Percentiles rank a stretch among this genome's conserved stretches.
Conservation (phyloP, 2,329 filamentous ascomycete genomes). For the Penicillium nordicum region DNA sequence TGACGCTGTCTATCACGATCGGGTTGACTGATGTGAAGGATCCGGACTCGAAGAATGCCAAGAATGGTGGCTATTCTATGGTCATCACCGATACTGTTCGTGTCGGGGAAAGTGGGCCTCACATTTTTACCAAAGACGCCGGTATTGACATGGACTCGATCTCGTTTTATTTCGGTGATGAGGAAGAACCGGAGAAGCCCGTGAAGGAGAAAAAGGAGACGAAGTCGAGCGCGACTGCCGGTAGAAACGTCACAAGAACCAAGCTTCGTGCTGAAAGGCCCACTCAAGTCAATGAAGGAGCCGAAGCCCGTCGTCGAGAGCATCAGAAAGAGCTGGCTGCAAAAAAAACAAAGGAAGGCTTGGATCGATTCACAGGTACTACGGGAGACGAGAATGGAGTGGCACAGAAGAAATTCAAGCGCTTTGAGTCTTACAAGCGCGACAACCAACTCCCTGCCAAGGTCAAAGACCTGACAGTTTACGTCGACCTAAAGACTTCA, state of each 20-base stretch:
- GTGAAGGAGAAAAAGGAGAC: constrained; percentile 79
- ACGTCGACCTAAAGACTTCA: constrained; percentile 84
- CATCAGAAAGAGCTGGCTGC: constrained; percentile 86
- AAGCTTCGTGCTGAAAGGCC: constrained; percentile 85
- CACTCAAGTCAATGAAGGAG: constrained; percentile 84
- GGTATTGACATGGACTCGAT: constrained; percentile 88
- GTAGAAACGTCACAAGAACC: constrained; percentile 92
- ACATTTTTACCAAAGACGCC: constrained; percentile 92
- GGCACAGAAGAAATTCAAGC: constrained; percentile 98
- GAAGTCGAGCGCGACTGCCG: constrained; percentile 79
- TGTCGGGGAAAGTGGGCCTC: constrained; percentile 63
- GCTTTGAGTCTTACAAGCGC: constrained; percentile 97
- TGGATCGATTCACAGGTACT: constrained; percentile 80
- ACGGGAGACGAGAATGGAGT: constrained; percentile 80
- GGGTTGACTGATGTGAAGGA: constrained; percentile 89
- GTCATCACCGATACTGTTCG: constrained; percentile 91
- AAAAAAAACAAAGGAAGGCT: constrained; percentile 87
- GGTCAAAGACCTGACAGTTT: constrained; percentile 80
- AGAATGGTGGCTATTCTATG: constrained; percentile 82
- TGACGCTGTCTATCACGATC: constrained; percentile 90
- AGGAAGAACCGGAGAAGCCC: constrained; percentile 76
- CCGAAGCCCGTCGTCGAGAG: constrained; percentile 78
- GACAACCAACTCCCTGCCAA: constrained; percentile 86
- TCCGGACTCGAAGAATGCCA: constrained; percentile 80
- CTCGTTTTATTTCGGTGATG: constrained; percentile 98